These are phyloP conservation scores for Sporothrix humicola DNA, from an alignment of 2,329 filamentous ascomycete species.

Conservation along the genomic window DNA sequence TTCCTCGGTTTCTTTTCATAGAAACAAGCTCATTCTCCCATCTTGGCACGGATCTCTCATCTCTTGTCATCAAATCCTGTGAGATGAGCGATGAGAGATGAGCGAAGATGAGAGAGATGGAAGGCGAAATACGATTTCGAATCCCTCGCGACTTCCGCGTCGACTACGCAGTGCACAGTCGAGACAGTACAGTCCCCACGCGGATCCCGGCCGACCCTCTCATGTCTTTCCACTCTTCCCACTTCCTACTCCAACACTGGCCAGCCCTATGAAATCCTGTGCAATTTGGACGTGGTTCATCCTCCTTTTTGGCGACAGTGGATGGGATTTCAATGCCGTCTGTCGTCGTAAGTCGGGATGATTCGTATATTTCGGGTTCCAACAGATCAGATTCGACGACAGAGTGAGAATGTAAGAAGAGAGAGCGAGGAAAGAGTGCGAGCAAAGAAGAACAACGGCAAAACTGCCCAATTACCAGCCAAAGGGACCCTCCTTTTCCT, in stretches of 20 bases:
- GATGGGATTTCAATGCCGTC: background rate
- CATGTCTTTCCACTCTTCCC: background rate
- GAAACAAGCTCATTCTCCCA: background rate
- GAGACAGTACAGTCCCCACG: background rate
- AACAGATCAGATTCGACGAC: too few species aligned
- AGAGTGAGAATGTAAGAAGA: too few species aligned
- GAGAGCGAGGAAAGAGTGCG: too few species aligned
- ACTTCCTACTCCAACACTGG: slow-evolving; percentile 8
- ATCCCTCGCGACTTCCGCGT: background rate
- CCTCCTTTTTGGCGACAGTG: background rate
- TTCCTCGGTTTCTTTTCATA: background rate
- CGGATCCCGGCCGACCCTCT: background rate
- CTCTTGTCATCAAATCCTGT: background rate
- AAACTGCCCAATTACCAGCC: background rate
- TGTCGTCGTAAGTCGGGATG: background rate
- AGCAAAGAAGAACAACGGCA: too few species aligned
- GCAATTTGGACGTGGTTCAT: background rate
- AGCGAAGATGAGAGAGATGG: too few species aligned
- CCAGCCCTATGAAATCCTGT: slow-evolving; percentile 10
- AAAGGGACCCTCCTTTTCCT: background rate
- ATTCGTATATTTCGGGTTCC: background rate
- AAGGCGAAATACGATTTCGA: background rate
- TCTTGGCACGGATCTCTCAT: background rate
- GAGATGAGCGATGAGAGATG: background rate
- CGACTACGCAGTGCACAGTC: too few species aligned